phyloP scores from a whole-genome alignment of 305 asterid species.

The Ilex paraguariensis region DNA sequence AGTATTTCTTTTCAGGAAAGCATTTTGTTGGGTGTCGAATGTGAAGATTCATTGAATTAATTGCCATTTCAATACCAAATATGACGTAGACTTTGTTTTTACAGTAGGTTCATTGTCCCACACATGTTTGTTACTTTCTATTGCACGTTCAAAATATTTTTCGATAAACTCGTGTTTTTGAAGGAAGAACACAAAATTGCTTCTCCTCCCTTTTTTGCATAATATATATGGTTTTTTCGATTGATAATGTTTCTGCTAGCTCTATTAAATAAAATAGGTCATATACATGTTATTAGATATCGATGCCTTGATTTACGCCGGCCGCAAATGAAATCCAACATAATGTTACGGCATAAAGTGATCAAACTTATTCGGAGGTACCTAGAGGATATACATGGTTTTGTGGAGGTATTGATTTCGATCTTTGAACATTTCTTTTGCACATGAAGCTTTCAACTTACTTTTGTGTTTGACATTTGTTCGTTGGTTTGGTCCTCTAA shows the following conservation, averaged over 20 bases:
- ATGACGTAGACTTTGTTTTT: no score
- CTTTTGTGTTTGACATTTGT: slow-evolving; percentile 4
- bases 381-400: slow-evolving; percentile 82
- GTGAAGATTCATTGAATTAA: no score
- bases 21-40: no score
- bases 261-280: slow-evolving; percentile 16
- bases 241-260: slow-evolving; percentile 1
- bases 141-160: no score
- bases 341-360: slow-evolving; percentile 82
- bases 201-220: neutral
- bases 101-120: no score
- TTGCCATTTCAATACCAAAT: no score
- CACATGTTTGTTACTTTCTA: no score
- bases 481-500: slow-evolving; percentile 60
- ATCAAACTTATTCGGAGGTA: slow-evolving; percentile 82
- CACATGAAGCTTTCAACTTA: neutral
- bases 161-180: no score
- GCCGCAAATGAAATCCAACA: slow-evolving; percentile 64
- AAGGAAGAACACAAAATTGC: no score
- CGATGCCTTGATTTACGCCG: slow-evolving; percentile 97
- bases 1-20: no score
- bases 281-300: slow-evolving; percentile 40
- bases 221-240: neutral
- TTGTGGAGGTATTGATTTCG: slow-evolving; percentile 70
- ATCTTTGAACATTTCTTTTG: slow-evolving; percentile 7